Evolutionary conservation across 106 monocot genomes (phyloP), one percentile per base, ranked within the genome.

Genomic region (Narthecium ossifragum): DNA sequence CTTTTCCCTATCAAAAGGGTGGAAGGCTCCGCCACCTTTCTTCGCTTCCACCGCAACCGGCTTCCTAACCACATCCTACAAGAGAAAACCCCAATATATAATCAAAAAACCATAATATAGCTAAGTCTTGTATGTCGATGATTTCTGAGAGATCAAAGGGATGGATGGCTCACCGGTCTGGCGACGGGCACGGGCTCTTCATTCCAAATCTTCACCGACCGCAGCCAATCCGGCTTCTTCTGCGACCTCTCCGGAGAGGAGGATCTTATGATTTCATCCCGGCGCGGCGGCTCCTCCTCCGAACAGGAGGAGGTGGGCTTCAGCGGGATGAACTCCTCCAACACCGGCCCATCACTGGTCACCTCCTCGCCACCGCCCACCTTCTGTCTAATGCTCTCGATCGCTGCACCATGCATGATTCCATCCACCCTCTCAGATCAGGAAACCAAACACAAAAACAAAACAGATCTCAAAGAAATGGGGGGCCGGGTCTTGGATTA

Each of bases 211-310:
- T 78, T 67, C 9, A 58, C 72, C 2, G 78, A 72, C 64, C 40
- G 53, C 15, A 78, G 57, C 78, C 78, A 78, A 53, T 78, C 68
- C 13, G 68, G 63, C 51, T 68, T 72, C 12, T 69, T 52, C 31
- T 69, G 39, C 33, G 14, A 6, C 10, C 46, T 22, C 20, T 13
- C 46, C 53, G 3, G 46, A 15, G 46, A 6, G 4, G 46, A 10
- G 4, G 46, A 2, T 28, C 29, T 15, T n/a, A 18, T 0, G 8
- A 17, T 5, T 43, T 27, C 38, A 14, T 18, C 2, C 4, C 24
- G 30, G 8, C 28, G 0, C 14, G 17, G 22, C 0, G 1, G 9
- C 2, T 40, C 29, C 38, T 51, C 34, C 11, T 58, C 51, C 20
- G 18, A 34, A 6, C 59, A 60, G 24, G 53, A 55, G 22, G n/a